Evolutionary conservation across 768 basidiomycete genomes (phyloP), one percentile per base, ranked within the genome.

Genomic region (Rhizopogon roseolus): DNA sequence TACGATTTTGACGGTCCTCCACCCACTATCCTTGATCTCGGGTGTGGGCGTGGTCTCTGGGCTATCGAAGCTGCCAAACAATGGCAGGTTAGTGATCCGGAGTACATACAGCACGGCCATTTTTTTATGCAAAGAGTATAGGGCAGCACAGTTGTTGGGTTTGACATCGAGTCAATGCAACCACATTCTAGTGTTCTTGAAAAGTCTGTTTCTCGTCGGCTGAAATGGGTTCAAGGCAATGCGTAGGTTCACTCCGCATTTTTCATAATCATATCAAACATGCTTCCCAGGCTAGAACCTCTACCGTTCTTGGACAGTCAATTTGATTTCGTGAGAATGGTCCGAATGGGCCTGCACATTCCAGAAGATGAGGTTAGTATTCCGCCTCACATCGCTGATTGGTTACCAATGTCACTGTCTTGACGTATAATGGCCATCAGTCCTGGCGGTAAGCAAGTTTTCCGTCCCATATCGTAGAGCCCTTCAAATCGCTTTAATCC

Each of bases 21-120:
- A 0, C 22, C 62, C 1, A 65, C 70, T 3, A 72, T 88, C 0
- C 78, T 91, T 10, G 86, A 89, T 61, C 67, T 91, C 8, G 89
- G 87, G 0, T 88, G 86, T 62, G 87, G 88, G 6, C 77, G 73
- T 42, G 88, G 88, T 1, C 76, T 77, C 49, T 91, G 89, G 88
- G 78, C 77, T 3, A 73, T 90, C 28, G 81, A 86, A 55, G 86
- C 86, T 4, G 86, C 83, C 2, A 81, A 75, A 59, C 68, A 72
- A 43, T 90, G 88, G 87, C 74, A 73, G 64, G 89, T 85, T 55
- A 41, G 79, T 66, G 37, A 3, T 34, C 10, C 41, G 19, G 2
- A 41, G 17, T 17, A 2, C 28, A 17, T 41, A 10, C 27, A 32
- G 43, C 19, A 7, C 17, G 50, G 8, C 10, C 52, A 56, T 41